Percentiles rank a stretch among this genome's conserved stretches.
Evolutionary conservation across 352 stramenopile species (phyloP).

Genomic region (Phytopythium delawarense): DNA sequence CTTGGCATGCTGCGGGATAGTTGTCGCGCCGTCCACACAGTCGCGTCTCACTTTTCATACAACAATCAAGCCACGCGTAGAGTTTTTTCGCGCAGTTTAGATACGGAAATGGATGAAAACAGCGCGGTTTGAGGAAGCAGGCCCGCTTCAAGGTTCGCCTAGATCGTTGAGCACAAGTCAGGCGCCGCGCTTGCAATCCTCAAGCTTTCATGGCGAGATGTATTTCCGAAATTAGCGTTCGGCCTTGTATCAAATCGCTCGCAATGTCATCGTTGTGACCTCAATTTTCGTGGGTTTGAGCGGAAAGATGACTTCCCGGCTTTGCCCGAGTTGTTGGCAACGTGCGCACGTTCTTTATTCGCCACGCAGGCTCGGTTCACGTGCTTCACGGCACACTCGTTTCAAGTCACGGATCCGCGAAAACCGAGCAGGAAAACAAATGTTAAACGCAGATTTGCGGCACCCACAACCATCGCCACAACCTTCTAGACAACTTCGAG

Average conservation of each 20-base stretch:
- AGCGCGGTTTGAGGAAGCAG: background rate
- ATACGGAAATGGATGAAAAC: background rate
- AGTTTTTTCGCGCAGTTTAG: background rate
- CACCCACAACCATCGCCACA: background rate
- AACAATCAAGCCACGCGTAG: background rate
- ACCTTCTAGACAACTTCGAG: too few relatives aligned
- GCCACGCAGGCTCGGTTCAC: background rate
- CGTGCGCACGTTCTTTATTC: background rate
- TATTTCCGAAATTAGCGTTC: background rate
- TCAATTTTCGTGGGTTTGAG: background rate
- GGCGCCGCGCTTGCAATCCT: background rate
- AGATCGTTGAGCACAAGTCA: background rate
- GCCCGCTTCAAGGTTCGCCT: background rate
- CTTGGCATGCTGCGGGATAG: background rate
- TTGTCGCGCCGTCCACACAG: background rate
- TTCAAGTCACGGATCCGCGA: background rate
- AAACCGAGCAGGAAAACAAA: background rate
- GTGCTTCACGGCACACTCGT: too few relatives aligned
- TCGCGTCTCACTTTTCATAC: constrained; percentile 2
- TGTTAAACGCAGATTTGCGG: background rate
- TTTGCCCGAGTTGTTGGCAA: background rate
- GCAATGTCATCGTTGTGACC: background rate
- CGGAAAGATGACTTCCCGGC: background rate
- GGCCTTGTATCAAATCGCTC: background rate
- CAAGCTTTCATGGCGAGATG: background rate